Evolutionary conservation across 73 alveolate species (phyloP), one percentile per base, ranked within the genome.

Genomic region (Paramecium primaurelia): DNA sequence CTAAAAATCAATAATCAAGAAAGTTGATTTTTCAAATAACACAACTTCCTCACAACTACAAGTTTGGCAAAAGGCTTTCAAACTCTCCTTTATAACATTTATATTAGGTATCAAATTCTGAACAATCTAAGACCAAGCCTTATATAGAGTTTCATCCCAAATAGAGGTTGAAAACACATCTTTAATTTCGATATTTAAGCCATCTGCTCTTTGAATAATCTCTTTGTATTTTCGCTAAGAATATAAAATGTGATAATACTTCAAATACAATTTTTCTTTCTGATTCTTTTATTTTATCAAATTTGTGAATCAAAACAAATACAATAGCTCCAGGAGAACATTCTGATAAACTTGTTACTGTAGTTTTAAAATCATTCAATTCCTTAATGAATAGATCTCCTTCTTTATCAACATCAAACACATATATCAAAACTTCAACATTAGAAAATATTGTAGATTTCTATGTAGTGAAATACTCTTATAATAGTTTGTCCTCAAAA

Each of bases 41-140:
- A 98, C 99, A 22, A 98, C 99, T 93, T 98, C 99, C 71, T 97
- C 99, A 44, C 99, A 99, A 68, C 93, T 93, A 60, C 87, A 73
- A 4, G 58, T 37, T 38, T 92, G 85, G 32, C 99, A 96, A 93
- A 97, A 97, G 77, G 97, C 93, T 83, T 93, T 91, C 77, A 98
- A 92, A 86, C 96, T 91, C 60, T 93, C 59, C 77, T 96, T 95
- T 26, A 98, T 96, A 12, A 88, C 92, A 16, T 86, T 88, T 58
- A 96, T 93, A 86, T 98, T 97, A 4, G 99, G 99, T 28, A 97
- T 95, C 85, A 98, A 92, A 93, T 93, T 93, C 64, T 97, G 85
- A 28, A 98, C 99, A 37, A 98, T 98, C 42, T 95, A 86, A 84
- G 99, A 97, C 99, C 99, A 98, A 2, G 99, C 99, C 77, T 97